Evolutionary conservation across 805 yeast genomes (phyloP).

Genomic region (Starmerella bombi): DNA sequence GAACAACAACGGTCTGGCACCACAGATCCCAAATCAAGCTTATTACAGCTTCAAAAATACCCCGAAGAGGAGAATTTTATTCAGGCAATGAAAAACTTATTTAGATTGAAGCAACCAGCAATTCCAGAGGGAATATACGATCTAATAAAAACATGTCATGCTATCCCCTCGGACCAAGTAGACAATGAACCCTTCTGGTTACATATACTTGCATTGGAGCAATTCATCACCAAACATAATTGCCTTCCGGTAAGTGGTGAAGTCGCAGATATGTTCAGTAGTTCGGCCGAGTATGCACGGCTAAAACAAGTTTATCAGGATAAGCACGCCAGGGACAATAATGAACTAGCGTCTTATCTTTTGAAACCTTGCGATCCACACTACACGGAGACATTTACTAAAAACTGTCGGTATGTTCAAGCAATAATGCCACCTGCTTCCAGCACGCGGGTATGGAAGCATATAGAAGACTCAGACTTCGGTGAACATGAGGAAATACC

Average conservation of each 20-base stretch:
- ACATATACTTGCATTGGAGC: conserved; percentile 39
- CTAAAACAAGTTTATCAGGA: conserved; percentile 45
- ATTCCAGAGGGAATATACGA: conserved; percentile 14
- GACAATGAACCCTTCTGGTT: conserved; percentile 42
- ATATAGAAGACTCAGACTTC: not conserved
- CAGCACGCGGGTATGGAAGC: not conserved
- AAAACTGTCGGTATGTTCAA: conserved; percentile 33
- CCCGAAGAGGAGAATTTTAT: conserved; percentile 37
- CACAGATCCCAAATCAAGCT: conserved; percentile 33
- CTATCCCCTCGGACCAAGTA: not conserved
- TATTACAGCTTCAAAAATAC: conserved; percentile 30
- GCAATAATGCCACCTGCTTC: conserved; percentile 1
- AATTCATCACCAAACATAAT: conserved; percentile 31
- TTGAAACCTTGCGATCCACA: not conserved
- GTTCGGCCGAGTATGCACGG: conserved; percentile 45
- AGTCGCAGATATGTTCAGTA: conserved; percentile 81
- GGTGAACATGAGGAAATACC: conserved; percentile 34
- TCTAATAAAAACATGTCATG: conserved; percentile 6
- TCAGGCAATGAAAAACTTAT: conserved; percentile 38
- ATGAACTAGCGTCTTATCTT: conserved; percentile 26
- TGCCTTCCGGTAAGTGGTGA: conserved; percentile 48
- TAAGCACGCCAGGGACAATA: conserved; percentile 42
- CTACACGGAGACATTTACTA: conserved; percentile 40
- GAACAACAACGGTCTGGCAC: conserved; percentile 28
- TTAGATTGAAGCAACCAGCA: conserved; percentile 31